Evolutionary conservation across 2,329 filamentous ascomycete species (phyloP).

Genomic region (Elsinoe perseae): DNA sequence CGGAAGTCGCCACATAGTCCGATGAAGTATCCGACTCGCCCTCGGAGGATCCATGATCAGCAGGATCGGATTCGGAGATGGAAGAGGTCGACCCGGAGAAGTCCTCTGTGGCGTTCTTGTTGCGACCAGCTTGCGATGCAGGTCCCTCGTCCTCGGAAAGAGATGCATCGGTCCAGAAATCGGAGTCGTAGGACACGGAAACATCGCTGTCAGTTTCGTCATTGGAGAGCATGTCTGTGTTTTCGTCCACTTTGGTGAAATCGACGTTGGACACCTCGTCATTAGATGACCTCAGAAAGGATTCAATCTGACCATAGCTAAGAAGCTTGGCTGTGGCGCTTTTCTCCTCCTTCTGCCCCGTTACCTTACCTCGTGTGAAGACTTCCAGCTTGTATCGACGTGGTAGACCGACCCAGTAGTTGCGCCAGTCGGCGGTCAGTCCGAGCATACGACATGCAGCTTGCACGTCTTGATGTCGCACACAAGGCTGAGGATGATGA

Average conservation of each 20-base stretch:
- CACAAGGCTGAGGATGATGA: conserved; percentile 23
- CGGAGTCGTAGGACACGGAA: conserved; percentile 36
- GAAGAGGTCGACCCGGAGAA: neutral
- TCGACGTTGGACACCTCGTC: conserved; percentile 2
- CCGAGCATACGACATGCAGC: conserved; percentile 49
- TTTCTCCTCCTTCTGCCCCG: neutral
- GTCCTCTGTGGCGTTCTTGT: neutral
- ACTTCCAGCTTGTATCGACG: conserved; percentile 48
- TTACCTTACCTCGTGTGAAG: conserved; percentile 23
- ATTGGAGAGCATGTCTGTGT: neutral
- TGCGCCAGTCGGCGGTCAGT: conserved; percentile 38
- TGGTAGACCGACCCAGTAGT: conserved; percentile 47
- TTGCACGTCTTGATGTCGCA: conserved; percentile 39
- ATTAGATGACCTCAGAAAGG: conserved; percentile 27
- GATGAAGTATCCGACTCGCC: neutral
- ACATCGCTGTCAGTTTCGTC: conserved; percentile 33
- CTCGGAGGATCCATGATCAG: no score
- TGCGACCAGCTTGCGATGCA: neutral
- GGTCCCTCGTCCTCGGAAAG: conserved; percentile 3
- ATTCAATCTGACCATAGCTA: conserved; percentile 37
- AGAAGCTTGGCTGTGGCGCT: conserved; percentile 16
- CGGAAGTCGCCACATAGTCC: neutral
- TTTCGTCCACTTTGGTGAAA: conserved; percentile 16
- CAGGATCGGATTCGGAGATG: no score
- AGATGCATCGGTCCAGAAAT: conserved; percentile 23